Conservation (phyloP, 2,329 filamentous ascomycete species). For the Periconia digitata region DNA sequence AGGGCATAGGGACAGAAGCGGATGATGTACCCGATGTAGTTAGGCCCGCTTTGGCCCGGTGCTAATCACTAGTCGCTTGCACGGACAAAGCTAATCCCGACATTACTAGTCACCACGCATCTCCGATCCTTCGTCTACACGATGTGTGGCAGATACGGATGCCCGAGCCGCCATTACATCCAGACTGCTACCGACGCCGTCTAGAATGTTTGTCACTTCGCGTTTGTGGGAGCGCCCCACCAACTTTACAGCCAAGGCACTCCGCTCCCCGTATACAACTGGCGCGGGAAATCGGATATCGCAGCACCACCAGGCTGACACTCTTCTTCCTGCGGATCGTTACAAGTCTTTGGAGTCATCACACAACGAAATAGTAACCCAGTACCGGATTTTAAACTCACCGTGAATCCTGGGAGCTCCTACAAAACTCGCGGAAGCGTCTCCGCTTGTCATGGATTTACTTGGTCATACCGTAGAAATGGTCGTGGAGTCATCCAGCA, state of each 20-base stretch:
- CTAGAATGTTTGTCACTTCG: neutral
- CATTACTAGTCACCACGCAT: neutral
- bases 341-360: no score
- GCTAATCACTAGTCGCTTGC: conserved; percentile 2
- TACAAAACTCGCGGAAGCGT: no score
- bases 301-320: no score
- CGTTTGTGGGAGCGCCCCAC: neutral
- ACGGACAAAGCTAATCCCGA: neutral
- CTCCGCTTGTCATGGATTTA: no score
- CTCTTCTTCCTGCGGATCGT: no score
- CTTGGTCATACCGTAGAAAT: no score
- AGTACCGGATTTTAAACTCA: no score
- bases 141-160: neutral
- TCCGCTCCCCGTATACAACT: neutral
- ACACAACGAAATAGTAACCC: no score
- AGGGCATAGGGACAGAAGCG: neutral
- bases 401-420: no score
- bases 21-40: neutral
- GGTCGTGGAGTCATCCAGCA: no score
- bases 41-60: neutral
- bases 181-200: neutral
- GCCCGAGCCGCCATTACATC: neutral
- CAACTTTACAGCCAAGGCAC: neutral
- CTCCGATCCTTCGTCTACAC: neutral
- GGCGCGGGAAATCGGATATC: no score